Base-by-base conservation (phyloP, 2,329 filamentous ascomycete species). In the Pseudocercospora eumusae region DNA sequence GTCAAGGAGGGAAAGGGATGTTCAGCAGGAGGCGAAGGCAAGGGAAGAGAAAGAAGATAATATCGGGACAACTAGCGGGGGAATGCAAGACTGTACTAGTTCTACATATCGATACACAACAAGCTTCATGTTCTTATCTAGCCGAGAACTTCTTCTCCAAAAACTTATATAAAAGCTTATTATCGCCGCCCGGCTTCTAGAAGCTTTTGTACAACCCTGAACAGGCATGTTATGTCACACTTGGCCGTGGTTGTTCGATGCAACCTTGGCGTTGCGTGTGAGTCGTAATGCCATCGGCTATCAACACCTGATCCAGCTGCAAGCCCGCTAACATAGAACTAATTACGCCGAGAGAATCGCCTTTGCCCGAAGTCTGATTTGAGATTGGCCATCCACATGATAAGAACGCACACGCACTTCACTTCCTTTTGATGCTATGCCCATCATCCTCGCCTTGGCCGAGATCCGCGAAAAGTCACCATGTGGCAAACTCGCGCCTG, bases 91-190 rank as follows among this genome's bases (percentile, higher is more conserved):
- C 27, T 49, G 23, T 50, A 27, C 47, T 13, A 50, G 47, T 21
- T 49, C 45, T n/a, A n/a, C n/a, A n/a, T n/a, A n/a, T n/a, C n/a
- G n/a, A n/a, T n/a, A n/a, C n/a, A n/a, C n/a, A n/a, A n/a, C n/a
- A n/a, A n/a, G n/a, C n/a, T n/a, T n/a, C n/a, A 49, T 23, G 20
- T 50, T 50, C 47, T 50, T 27, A 27, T 50, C 47, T 50, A 50
- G 21, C 47, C 23, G 45, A 49, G 45, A 49, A 49, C 9, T 11
- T 23, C 21, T 45, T 21, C 20, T 21, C n/a, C n/a, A 27, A 25
- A 7, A 49, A 49, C n/a, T n/a, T n/a, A n/a, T n/a, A n/a, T n/a
- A n/a, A n/a, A n/a, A n/a, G 45, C 47, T 27, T 50, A 27, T 23
- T 10, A 20, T 23, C n/a, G 42, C 42, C 42, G 23, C n/a, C n/a